These are phyloP conservation scores for Rusavskia elegans DNA, from an alignment of 495 filamentous ascomycete genomes.

Conservation along the genomic window DNA sequence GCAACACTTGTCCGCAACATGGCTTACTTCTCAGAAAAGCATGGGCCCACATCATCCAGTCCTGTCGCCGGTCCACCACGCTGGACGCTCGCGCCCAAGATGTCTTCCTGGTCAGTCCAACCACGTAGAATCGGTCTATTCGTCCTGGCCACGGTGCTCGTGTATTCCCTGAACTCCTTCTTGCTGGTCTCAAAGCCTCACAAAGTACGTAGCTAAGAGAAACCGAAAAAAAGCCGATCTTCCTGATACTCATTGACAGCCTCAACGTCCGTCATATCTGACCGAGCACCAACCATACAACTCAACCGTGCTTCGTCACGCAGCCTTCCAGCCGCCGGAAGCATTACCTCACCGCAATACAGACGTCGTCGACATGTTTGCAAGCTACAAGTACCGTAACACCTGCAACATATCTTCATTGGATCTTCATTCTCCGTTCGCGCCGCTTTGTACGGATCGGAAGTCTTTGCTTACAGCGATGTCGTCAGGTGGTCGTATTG, in stretches of 20 bases:
- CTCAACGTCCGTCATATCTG: constrained; percentile 11
- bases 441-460: constrained; percentile 24
- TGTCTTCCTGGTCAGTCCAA: neutral
- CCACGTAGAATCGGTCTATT: constrained; percentile 1
- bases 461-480: constrained; percentile 30
- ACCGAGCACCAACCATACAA: constrained; percentile 8
- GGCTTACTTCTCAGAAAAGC: constrained; percentile 1
- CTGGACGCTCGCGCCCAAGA: neutral
- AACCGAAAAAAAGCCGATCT: too few species aligned
- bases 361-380: constrained; percentile 23
- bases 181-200: neutral
- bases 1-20: neutral
- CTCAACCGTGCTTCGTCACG: constrained; percentile 13
- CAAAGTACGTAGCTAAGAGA: neutral
- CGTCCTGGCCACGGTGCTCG: neutral
- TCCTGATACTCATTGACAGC: constrained; percentile 1
- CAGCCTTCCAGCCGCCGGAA: constrained; percentile 24
- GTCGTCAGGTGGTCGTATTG: constrained; percentile 33
- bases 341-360: constrained; percentile 16
- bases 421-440: constrained; percentile 30
- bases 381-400: constrained; percentile 23
- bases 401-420: constrained; percentile 33
- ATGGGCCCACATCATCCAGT: neutral
- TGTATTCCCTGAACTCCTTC: neutral
- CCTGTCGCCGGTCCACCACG: neutral